Evolutionary conservation across 495 filamentous ascomycete genomes (phyloP), one percentile per base, ranked within the genome.

Genomic region (Hypomontagnella monticulosa): DNA sequence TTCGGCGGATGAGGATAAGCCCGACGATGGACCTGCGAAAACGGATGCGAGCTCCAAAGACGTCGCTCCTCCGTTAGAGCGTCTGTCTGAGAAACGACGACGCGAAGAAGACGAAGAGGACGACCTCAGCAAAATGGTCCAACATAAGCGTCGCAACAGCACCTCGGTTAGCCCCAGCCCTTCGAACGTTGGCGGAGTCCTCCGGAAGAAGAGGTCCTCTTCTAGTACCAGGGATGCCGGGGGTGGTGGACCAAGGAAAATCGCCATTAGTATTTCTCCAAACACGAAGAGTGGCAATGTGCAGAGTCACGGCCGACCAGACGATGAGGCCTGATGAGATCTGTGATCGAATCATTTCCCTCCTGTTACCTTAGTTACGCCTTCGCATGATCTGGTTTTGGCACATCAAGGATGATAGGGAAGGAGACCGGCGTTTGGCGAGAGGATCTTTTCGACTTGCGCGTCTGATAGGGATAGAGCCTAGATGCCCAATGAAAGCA

Each of bases 41-140:
- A 48, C 60, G 64, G 34, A 60, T 59, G 18, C 57, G 57, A 72
- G 40, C 49, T 57, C 73, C 69, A 33, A 79, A 76, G 58, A 81
- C 69, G 36, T 60, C 4, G 67, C 58, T 4, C 79, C 85, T 4
- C 88, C 85, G 33, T 91, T 88, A 0, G 93, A 96, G 71, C 82
- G 91, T 53, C 69, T 97, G n/a, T 87, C 93, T 0, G 93, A 97
- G 76, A 97, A 97, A 72, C 90, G 95, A 56, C 84, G 95, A 41
- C 85, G 95, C 37, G 93, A 96, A 67, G 93, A 97, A 63, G 86
- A 88, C 53, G 91, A 93, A 40, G 93, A 97, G 48, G 92, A 96
- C 65, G 91, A 90, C 57, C 75, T 96, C 18, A 85, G 84, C 16
- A 94, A 93, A 71, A 80, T 95, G 59, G 81, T 88, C 7, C 81